Conservation (phyloP, 75 land plant species). For the Selaginella moellendorffii region DNA sequence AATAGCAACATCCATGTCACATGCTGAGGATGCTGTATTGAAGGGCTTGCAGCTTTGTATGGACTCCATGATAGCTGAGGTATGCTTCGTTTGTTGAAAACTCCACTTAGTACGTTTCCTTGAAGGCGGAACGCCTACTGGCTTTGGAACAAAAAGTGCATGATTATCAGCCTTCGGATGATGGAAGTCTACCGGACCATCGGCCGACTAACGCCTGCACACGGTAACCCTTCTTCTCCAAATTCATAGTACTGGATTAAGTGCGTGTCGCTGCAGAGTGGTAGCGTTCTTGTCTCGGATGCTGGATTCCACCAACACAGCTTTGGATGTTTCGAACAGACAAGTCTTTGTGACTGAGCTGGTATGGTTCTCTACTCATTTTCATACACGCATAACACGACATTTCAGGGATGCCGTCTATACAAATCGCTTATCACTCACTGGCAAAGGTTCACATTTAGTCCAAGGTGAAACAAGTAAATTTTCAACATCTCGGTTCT, state of each 20-base stretch:
- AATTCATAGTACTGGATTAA: background rate
- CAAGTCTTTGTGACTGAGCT: slow-evolving; percentile 97
- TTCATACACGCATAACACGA: background rate
- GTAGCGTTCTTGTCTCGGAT: slow-evolving; percentile 88
- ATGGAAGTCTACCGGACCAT: slow-evolving; percentile 86
- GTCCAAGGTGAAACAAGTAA: slow-evolving; percentile 50
- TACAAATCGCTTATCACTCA: slow-evolving; percentile 73
- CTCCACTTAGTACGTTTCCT: background rate
- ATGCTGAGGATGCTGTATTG: slow-evolving; percentile 74
- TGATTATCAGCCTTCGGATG: slow-evolving; percentile 81
- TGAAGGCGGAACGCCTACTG: slow-evolving; percentile 76
- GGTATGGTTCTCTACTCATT: slow-evolving; percentile 31
- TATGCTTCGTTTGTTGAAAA: slow-evolving; percentile 11
- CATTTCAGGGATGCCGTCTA: slow-evolving; percentile 71
- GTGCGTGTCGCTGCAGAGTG: slow-evolving; percentile 38
- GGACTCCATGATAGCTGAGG: slow-evolving; percentile 99
- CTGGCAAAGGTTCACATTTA: slow-evolving; percentile 95
- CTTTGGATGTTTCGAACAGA: slow-evolving; percentile 88
- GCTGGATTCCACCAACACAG: slow-evolving; percentile 73
- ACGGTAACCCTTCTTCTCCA: slow-evolving; percentile 28
- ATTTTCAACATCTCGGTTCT: background rate
- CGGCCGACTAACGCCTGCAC: slow-evolving; percentile 96
- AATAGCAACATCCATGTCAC: slow-evolving; percentile 86
- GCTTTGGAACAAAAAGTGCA: slow-evolving; percentile 76
- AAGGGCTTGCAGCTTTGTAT: slow-evolving; percentile 95